Evolutionary conservation across 805 yeast species (phyloP).

Genomic region (Clavispora carvajalis): DNA sequence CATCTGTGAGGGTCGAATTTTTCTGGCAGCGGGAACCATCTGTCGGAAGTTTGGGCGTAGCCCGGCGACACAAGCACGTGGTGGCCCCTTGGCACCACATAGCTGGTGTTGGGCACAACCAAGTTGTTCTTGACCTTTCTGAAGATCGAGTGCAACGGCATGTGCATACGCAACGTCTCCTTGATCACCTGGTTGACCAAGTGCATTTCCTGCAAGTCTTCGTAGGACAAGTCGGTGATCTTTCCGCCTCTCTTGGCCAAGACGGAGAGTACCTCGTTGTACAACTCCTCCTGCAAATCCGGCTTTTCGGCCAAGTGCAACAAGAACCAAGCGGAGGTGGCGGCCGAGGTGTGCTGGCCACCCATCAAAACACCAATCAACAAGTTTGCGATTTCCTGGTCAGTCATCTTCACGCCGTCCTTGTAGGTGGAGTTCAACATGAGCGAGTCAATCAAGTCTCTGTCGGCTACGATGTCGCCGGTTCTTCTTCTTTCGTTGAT

Average conservation of each 20-base stretch:
- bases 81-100: constrained; percentile 85
- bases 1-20: constrained; percentile 86
- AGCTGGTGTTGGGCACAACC: constrained; percentile 71
- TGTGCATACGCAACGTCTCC: constrained; percentile 92
- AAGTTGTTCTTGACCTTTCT: constrained; percentile 80
- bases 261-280: constrained; percentile 64
- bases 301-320: constrained; percentile 87
- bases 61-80: constrained; percentile 93
- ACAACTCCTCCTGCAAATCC: constrained; percentile 76
- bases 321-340: constrained; percentile 93
- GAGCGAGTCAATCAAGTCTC: constrained; percentile 86
- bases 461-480: constrained; percentile 67
- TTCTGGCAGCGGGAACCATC: constrained; percentile 72
- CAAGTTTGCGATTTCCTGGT: constrained; percentile 88
- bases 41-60: constrained; percentile 70
- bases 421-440: constrained; percentile 80
- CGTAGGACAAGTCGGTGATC: constrained; percentile 64
- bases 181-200: constrained; percentile 77
- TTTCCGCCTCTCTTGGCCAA: constrained; percentile 39
- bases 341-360: constrained; percentile 96
- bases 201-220: constrained; percentile 76
- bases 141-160: constrained; percentile 94
- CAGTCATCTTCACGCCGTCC: constrained; percentile 93
- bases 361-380: constrained; percentile 97
- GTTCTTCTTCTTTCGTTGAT: constrained; percentile 67